phyloP scores from a whole-genome alignment of 176 grass and related monocot genomes.

The Stipa capillata region DNA sequence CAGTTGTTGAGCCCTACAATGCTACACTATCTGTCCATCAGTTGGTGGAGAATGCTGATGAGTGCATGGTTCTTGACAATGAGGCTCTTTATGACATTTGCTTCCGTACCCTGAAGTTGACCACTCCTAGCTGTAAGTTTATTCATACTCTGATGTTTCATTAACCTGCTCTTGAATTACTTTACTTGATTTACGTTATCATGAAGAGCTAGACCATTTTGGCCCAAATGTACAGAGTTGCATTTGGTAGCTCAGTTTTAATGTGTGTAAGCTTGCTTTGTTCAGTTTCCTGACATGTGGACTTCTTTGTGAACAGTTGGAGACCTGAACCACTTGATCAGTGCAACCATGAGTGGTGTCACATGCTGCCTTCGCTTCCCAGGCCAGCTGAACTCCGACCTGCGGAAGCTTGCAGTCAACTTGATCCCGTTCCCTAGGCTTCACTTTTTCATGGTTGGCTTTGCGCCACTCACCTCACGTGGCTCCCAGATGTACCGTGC shows the following conservation, averaged over 20 bases:
- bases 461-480: slow-evolving; percentile 83
- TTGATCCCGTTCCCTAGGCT: slow-evolving; percentile 85
- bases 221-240: not conserved
- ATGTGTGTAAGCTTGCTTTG: not conserved
- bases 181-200: not conserved
- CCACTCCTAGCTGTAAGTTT: slow-evolving; percentile 81
- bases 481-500: slow-evolving; percentile 84
- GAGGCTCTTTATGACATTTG: slow-evolving; percentile 87
- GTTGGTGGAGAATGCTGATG: slow-evolving; percentile 85
- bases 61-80: slow-evolving; percentile 87
- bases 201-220: not conserved
- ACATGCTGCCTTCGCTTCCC: slow-evolving; percentile 93
- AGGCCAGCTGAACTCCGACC: slow-evolving; percentile 84
- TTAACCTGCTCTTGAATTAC: not conserved
- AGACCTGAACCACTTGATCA: slow-evolving; percentile 85
- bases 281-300: no score
- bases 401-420: slow-evolving; percentile 86
- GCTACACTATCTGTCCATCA: slow-evolving; percentile 85
- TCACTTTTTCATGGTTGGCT: slow-evolving; percentile 92
- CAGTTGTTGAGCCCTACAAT: slow-evolving; percentile 84
- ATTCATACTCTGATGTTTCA: not conserved
- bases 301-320: no score
- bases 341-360: slow-evolving; percentile 82
- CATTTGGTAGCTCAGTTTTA: not conserved
- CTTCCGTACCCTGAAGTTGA: slow-evolving; percentile 82